Conservation (phyloP, 1,284 basidiomycete species). For the Fomitopsis palustris region DNA sequence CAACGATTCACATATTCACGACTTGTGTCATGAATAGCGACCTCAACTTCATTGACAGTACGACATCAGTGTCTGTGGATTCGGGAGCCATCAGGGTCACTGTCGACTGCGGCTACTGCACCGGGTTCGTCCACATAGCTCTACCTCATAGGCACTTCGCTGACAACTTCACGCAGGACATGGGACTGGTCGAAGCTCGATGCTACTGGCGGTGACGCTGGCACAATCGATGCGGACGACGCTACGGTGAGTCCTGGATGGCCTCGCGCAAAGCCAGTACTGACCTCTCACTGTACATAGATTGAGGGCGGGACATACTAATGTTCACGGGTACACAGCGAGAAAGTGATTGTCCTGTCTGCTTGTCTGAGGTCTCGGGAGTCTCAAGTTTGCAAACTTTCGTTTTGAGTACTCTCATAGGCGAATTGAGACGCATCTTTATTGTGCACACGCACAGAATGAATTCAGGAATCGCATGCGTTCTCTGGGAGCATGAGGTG, state of each 20-base stretch:
- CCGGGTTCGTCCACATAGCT: conserved; percentile 13
- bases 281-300: not conserved
- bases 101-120: conserved; percentile 32
- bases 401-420: no score
- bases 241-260: not conserved
- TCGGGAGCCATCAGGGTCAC: conserved; percentile 27
- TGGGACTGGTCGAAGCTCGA: conserved; percentile 53
- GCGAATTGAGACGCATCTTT: no score
- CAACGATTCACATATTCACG: no score
- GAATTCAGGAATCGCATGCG: no score
- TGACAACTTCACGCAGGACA: conserved; percentile 20
- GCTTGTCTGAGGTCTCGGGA: no score
- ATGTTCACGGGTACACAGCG: not conserved
- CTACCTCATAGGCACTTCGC: not conserved
- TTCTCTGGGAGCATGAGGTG: no score
- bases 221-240: conserved; percentile 15
- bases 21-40: conserved; percentile 22
- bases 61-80: conserved; percentile 26
- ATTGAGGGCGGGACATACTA: conserved; percentile 1
- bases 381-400: no score
- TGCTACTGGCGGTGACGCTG: conserved; percentile 40
- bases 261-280: not conserved
- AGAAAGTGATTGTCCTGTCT: no score
- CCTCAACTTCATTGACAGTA: conserved; percentile 28
- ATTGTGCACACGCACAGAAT: no score